Evolutionary conservation across 2,329 filamentous ascomycete genomes (phyloP), one percentile per base, ranked within the genome.

Genomic region (Purpureocillium lavendulum): DNA sequence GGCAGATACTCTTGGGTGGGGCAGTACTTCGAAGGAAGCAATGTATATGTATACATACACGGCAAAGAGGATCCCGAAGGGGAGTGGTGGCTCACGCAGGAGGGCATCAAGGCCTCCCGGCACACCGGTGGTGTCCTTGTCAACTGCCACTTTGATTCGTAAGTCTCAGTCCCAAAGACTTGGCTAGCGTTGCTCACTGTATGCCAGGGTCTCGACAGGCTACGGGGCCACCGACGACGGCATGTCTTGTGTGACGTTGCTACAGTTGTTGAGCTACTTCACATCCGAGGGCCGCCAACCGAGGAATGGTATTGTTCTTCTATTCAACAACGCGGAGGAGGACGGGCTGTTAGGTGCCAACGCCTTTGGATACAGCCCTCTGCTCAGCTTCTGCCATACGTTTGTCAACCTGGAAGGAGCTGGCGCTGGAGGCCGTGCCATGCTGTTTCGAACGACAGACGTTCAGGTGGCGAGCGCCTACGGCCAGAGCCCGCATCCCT

Each of bases 351-450:
- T 94, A 48, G 92, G 92, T 1, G 88, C 90, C 7, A 77, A 79
- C 44, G 88, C 84, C 6, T 96, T 94, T 54, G 81, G 84, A 21
- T 80, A 87, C 49, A 87, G 89, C 57, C 85, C 88, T 0, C 70
- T 95, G 46, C 79, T 87, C 10, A 78, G 77, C 38, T 84, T 94
- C 41, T 76, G 87, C 9, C 84, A 89, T 55, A 87, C 87, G 0
- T 97, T 98, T 56, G 68, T 97, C 48, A 98, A 98, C 51, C 76
- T 98, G 13, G 92, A 98, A 61, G 92, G 92, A 11, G 90, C 90
- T 31, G 92, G 90, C 36, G 90, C 90, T 11, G 92, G 92, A 10
- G 89, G 90, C 1, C 76, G 87, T 43, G 89, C 90, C 4, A 83
- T 84, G 10, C 68, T 97, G 3, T 97, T 98, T 64, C 78, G 92